These are phyloP conservation scores for Excoecaria agallocha DNA, from an alignment of 345 rosid species.

Conservation along the genomic window DNA sequence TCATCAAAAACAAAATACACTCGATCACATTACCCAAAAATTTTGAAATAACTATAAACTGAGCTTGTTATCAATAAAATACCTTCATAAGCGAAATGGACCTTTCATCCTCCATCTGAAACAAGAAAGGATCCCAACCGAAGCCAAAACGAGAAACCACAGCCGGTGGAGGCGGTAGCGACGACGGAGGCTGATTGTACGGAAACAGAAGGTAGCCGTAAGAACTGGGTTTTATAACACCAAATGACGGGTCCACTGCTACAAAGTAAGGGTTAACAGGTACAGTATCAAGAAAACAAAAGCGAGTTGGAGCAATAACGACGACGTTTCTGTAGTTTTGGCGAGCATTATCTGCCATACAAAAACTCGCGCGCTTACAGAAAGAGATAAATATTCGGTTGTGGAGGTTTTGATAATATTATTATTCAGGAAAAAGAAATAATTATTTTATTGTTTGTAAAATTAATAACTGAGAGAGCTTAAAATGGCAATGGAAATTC, in stretches of 20 bases:
- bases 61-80: background rate
- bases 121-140: constrained; percentile 10
- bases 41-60: background rate
- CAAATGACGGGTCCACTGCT: constrained; percentile 1
- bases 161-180: background rate
- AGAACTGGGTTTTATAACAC: constrained; percentile 14
- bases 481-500: too few relatives aligned
- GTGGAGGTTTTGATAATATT: too few relatives aligned
- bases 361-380: background rate
- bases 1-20: background rate
- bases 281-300: background rate
- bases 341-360: constrained; percentile 27
- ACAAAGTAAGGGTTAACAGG: constrained; percentile 11
- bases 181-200: constrained; percentile 8
- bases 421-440: too few relatives aligned
- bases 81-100: constrained; percentile 54
- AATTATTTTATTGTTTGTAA: too few relatives aligned
- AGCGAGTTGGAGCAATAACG: background rate
- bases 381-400: too few relatives aligned
- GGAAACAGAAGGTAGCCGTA: constrained; percentile 8
- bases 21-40: background rate
- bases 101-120: constrained; percentile 40
- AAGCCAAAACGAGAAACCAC: constrained; percentile 19
- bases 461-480: too few relatives aligned
- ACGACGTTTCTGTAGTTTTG: background rate